Percentiles rank a stretch among this genome's conserved stretches.
phyloP scores from a whole-genome alignment of 176 grass and related monocot genomes.

The Zizania latifolia region DNA sequence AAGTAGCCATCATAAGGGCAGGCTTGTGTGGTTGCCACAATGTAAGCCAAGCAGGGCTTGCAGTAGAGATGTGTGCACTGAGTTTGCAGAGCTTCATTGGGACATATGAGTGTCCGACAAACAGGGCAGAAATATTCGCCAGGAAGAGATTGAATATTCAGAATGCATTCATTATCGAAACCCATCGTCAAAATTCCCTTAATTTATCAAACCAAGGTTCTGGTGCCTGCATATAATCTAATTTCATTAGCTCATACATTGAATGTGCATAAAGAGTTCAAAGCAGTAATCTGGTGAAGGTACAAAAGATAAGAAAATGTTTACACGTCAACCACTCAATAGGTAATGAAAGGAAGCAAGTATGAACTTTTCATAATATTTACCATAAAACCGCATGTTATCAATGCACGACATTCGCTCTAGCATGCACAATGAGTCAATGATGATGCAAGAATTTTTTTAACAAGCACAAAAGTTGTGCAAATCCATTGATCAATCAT shows the following conservation, averaged over 20 bases:
- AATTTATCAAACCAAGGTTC: not conserved
- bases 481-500: not conserved
- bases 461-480: not conserved
- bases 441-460: not conserved
- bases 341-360: not conserved
- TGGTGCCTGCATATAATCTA: conserved; percentile 33
- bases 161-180: conserved; percentile 93
- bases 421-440: not conserved
- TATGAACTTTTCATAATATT: not conserved
- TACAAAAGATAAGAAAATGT: not conserved
- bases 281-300: conserved; percentile 1
- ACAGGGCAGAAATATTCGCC: conserved; percentile 99
- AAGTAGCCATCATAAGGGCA: conserved; percentile 99
- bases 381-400: not conserved
- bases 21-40: conserved; percentile 78
- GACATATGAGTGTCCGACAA: conserved; percentile 91
- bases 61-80: conserved; percentile 99
- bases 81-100: conserved; percentile 77
- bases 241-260: not conserved
- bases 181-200: conserved; percentile 49
- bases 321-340: not conserved
- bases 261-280: not conserved
- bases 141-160: conserved; percentile 86
- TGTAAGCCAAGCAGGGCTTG: conserved; percentile 89
- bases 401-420: not conserved